Conservation (phyloP, 2,329 filamentous ascomycete genomes). For the Periconia sp. region DNA sequence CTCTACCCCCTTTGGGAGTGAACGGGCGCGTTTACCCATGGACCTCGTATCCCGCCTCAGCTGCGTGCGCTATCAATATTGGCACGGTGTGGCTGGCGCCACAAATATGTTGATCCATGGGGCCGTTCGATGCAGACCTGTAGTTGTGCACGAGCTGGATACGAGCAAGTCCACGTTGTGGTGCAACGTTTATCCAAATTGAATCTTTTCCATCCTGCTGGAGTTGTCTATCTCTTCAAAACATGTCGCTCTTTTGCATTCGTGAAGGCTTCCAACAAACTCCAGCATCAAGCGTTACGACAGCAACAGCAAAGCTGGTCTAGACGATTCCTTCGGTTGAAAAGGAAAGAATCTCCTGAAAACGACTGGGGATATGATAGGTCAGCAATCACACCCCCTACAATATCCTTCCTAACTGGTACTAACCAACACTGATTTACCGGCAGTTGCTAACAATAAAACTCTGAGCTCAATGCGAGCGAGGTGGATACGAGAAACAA, state of each 20-base stretch:
- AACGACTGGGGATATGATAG: neutral
- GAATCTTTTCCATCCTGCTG: too few relatives aligned
- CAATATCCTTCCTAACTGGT: neutral
- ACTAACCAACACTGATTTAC: neutral
- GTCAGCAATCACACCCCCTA: neutral
- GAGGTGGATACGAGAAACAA: too few relatives aligned
- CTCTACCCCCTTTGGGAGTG: slow-evolving; percentile 2
- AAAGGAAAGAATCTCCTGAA: neutral
- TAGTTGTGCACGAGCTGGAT: too few relatives aligned
- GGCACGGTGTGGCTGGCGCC: slow-evolving; percentile 9
- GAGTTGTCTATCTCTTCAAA: too few relatives aligned
- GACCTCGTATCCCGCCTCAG: slow-evolving; percentile 14
- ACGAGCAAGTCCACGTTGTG: too few relatives aligned
- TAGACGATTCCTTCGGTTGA: neutral
- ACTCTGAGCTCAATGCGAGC: too few relatives aligned
- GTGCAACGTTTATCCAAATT: too few relatives aligned
- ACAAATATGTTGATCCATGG: neutral
- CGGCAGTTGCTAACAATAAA: neutral
- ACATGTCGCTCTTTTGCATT: too few relatives aligned
- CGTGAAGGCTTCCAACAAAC: too few relatives aligned
- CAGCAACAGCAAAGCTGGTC: neutral
- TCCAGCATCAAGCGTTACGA: too few relatives aligned
- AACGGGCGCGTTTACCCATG: slow-evolving; percentile 1
- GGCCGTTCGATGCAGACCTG: too few relatives aligned
- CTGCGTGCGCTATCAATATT: slow-evolving; percentile 7